Evolutionary conservation across 2,329 filamentous ascomycete species (phyloP), one percentile per base, ranked within the genome.

Genomic region (Colletotrichum eleusines): DNA sequence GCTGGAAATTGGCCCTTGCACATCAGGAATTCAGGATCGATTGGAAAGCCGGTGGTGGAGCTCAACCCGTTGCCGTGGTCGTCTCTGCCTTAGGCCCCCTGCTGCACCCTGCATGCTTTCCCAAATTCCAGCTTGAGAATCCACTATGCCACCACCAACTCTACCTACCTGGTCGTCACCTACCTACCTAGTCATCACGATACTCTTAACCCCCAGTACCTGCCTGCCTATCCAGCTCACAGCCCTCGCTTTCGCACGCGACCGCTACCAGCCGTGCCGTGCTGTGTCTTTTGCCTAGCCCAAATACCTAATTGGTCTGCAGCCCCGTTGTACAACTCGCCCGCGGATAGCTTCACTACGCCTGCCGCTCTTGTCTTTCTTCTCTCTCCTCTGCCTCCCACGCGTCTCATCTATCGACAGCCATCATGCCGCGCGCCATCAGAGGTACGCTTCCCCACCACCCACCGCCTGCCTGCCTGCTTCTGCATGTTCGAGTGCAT

Each of bases 401-500:
- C 33, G 12, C 38, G 7, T 46, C 44, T 33, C 48, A 50, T 57
- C 53, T 78, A 81, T 66, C 31, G n/a, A 51, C 35, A 16, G 35
- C 35, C 35, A 54, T 12, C 61, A 89, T 89, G 87, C 86, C 87
- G 73, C 86, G 87, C 76, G 87, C 87, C 71, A 86, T 88, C 51
- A 82, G 84, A 84, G 87, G 87, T 88, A 76, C 12, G 48, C 33
- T 53, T 9, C 12, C 31, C 42, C 42, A 18, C 38, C 46, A n/a
- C 44, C 14, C 44, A 20, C n/a, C 28, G n/a, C 20, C 33, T n/a
- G n/a, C n/a, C n/a, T n/a, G 5, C 23, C 28, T n/a, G 23, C 18
- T 28, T 54, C 28, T 50, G 9, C 18, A 42, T 53, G 5, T 46
- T n/a, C 7, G 51, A n/a, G 31, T 38, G 31, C 33, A 46, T 50